phyloP scores from a whole-genome alignment of 2,329 filamentous ascomycete species.

The Hypoxylon sp. region DNA sequence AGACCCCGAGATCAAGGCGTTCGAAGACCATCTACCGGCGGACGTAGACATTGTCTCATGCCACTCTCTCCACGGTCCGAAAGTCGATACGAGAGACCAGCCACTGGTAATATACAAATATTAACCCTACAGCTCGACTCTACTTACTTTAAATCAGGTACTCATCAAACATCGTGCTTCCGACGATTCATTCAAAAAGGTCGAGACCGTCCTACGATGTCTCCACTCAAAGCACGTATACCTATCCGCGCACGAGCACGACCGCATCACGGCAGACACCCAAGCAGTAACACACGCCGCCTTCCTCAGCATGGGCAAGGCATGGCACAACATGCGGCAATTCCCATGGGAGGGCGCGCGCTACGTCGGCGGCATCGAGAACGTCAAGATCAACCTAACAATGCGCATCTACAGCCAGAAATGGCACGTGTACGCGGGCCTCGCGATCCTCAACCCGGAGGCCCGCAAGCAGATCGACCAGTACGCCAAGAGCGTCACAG shows the following conservation, averaged over 20 bases:
- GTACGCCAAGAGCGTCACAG: conserved; percentile 92
- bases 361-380: conserved; percentile 97
- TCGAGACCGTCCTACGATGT: conserved; percentile 84
- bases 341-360: conserved; percentile 98
- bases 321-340: conserved; percentile 94
- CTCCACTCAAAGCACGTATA: conserved; percentile 89
- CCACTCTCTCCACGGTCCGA: conserved; percentile 95
- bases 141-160: conserved; percentile 64
- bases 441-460: conserved; percentile 95
- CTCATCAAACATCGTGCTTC: conserved; percentile 95
- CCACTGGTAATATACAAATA: conserved; percentile 75
- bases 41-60: conserved; percentile 96
- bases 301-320: conserved; percentile 97
- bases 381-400: conserved; percentile 99
- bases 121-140: not conserved
- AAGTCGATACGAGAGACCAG: conserved; percentile 88
- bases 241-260: conserved; percentile 87
- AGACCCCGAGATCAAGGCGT: conserved; percentile 93
- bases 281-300: conserved; percentile 98
- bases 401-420: conserved; percentile 98
- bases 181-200: conserved; percentile 79
- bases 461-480: conserved; percentile 93
- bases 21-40: conserved; percentile 85
- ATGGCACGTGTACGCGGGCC: conserved; percentile 98
- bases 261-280: conserved; percentile 97